Conservation (phyloP, 2,329 filamentous ascomycete species). For the Chrysoporthe puriensis region DNA sequence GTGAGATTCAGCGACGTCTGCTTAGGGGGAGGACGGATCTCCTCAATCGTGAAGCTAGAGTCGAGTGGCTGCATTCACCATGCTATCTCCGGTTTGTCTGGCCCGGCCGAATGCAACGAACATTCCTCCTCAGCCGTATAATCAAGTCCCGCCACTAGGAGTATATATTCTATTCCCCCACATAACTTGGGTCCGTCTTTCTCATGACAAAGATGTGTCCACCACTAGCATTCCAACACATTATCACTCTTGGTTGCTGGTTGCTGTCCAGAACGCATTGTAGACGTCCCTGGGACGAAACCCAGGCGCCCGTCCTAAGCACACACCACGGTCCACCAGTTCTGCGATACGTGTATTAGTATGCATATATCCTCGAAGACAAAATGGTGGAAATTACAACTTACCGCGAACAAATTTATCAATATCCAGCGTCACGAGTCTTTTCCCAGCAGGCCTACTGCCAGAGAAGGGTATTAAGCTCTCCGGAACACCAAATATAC, state of each 20-base stretch:
- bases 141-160: background rate
- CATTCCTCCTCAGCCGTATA: too few species aligned
- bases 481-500: background rate
- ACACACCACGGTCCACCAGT: slow-evolving; percentile 35
- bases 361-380: background rate
- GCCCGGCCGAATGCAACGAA: background rate
- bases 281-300: slow-evolving; percentile 38
- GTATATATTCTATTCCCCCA: background rate
- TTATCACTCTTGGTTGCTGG: slow-evolving; percentile 8
- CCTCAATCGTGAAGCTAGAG: background rate
- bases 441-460: slow-evolving; percentile 2
- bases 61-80: background rate
- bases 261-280: slow-evolving; percentile 34
- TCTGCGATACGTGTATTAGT: slow-evolving; percentile 32
- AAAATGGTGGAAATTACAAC: background rate
- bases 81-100: background rate
- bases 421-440: slow-evolving; percentile 35
- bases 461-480: background rate
- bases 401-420: slow-evolving; percentile 35
- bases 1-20: too few species aligned
- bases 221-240: background rate
- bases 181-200: background rate
- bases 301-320: slow-evolving; percentile 39
- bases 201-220: background rate
- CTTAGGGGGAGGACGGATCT: background rate